phyloP scores from a whole-genome alignment of 2,329 filamentous ascomycete genomes.

The Aspergillus sp. region DNA sequence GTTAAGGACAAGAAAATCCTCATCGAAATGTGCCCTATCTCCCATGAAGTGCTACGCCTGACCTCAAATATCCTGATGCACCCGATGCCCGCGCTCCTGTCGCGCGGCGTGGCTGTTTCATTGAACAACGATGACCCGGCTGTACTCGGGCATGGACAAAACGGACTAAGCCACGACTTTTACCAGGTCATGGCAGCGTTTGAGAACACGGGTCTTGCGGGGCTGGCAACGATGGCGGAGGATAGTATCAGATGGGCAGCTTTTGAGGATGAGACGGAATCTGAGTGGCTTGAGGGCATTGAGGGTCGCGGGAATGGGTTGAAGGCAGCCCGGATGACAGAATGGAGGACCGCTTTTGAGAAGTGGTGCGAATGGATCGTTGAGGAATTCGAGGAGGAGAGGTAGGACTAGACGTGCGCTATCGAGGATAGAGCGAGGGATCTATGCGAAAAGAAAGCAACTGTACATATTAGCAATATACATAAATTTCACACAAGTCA shows the following conservation, averaged over 20 bases:
- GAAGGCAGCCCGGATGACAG: neutral
- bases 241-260: slow-evolving; percentile 14
- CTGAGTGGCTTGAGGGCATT: slow-evolving; percentile 3
- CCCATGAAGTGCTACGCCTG: slow-evolving; percentile 12
- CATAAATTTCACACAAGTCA: neutral
- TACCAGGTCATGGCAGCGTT: slow-evolving; percentile 13
- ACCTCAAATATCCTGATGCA: slow-evolving; percentile 14
- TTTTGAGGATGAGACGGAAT: slow-evolving; percentile 11
- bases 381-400: slow-evolving; percentile 3
- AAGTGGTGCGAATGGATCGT: slow-evolving; percentile 14
- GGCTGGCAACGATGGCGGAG: slow-evolving; percentile 13
- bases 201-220: slow-evolving; percentile 11
- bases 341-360: slow-evolving; percentile 12
- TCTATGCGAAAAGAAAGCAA: neutral
- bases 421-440: neutral
- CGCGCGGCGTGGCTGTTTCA: slow-evolving; percentile 13
- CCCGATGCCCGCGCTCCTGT: slow-evolving; percentile 12
- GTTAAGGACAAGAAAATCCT: slow-evolving; percentile 11
- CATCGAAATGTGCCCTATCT: slow-evolving; percentile 15
- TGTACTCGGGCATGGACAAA: slow-evolving; percentile 8
- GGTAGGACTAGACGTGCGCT: neutral
- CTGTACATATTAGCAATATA: neutral
- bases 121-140: slow-evolving; percentile 15
- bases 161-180: slow-evolving; percentile 13
- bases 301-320: neutral